These are phyloP conservation scores for Pisolithus marmoratus DNA, from an alignment of 768 basidiomycete species.

Conservation along the genomic window DNA sequence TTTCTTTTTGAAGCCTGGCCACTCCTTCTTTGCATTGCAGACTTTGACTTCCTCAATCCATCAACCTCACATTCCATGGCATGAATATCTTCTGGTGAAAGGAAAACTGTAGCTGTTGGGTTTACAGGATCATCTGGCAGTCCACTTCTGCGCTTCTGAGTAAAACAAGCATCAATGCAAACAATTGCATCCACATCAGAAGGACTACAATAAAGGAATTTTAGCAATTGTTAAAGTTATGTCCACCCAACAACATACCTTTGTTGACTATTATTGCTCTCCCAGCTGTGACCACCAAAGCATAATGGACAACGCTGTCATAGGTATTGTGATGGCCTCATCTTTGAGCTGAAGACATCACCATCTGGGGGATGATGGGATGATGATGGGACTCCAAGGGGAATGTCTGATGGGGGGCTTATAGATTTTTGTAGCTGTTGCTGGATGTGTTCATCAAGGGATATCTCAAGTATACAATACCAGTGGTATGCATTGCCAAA, in stretches of 20 bases:
- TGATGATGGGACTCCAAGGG: no score
- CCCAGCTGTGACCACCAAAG: constrained; percentile 12
- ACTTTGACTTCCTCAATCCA: not conserved
- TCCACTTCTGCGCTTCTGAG: constrained; percentile 24
- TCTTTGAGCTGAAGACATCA: not conserved
- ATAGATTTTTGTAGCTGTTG: not conserved
- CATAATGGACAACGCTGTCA: constrained; percentile 21
- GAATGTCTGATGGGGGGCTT: no score
- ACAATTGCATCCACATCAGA: constrained; percentile 23
- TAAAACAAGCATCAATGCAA: constrained; percentile 31
- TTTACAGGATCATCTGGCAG: constrained; percentile 7
- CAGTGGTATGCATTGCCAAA: constrained; percentile 25
- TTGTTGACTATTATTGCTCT: not conserved
- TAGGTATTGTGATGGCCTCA: constrained; percentile 15
- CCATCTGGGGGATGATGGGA: not conserved
- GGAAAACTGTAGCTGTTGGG: constrained; percentile 13
- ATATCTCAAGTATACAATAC: constrained; percentile 17
- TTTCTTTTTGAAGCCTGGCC: not conserved
- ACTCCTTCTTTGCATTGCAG: not conserved
- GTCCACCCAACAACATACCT: constrained; percentile 1
- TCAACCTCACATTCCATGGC: not conserved
- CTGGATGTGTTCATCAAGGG: constrained; percentile 4
- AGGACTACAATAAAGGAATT: not conserved
- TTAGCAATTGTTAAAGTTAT: not conserved
- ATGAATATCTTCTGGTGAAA: constrained; percentile 7